Base-by-base conservation (phyloP, 2,329 filamentous ascomycete genomes). In the Sarocladiaceae sp. region DNA sequence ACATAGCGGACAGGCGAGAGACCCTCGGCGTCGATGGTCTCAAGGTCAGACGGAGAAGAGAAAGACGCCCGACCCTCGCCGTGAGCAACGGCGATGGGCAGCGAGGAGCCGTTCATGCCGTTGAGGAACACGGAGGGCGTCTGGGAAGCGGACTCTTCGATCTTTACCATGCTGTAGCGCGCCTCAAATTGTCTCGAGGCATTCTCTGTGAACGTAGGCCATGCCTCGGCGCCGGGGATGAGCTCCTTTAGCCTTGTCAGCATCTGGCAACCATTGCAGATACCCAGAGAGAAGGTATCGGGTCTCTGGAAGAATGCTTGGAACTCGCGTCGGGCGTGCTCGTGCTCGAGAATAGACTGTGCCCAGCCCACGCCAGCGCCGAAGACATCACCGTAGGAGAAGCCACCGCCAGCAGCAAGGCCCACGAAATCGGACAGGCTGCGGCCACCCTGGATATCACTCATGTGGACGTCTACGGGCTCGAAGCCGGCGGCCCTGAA, bases 241-340 rank as follows among this genome's bases (percentile, higher is more conserved):
- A 96, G 75, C 54, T 87, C 83, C 64, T 90, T 90, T 70, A 71
- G 67, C 49, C 90, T 84, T 5, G 87, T 88, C 36, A 97, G 76
- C 83, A 97, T 96, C 70, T 99, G 94, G 66, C 94, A 97, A 49
- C 94, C 94, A 67, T 99, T 99, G 79, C 94, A 97, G 29, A 97
- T 90, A 60, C 94, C 94, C 1, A 99, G 79, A 0, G 90, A 79
- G 69, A 99, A 97, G 0, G 94, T 97, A 65, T 97, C 90, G 4
- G 85, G 81, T 26, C 94, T 83, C 58, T 84, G 79, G 73, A 97
- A 97, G 79, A 97, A 97, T 47, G 75, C 71, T 62, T 87, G 76
- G 72, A 97, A 97, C 60, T 93, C 88, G 53, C 79, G 77, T 37
- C 91, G 83, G 2, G 80, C 79, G 37, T 86, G 86, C 53, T 86